Base-by-base conservation (phyloP, 192 early-diverging fungal genomes). In the Jimgerdemannia flammicorona region DNA sequence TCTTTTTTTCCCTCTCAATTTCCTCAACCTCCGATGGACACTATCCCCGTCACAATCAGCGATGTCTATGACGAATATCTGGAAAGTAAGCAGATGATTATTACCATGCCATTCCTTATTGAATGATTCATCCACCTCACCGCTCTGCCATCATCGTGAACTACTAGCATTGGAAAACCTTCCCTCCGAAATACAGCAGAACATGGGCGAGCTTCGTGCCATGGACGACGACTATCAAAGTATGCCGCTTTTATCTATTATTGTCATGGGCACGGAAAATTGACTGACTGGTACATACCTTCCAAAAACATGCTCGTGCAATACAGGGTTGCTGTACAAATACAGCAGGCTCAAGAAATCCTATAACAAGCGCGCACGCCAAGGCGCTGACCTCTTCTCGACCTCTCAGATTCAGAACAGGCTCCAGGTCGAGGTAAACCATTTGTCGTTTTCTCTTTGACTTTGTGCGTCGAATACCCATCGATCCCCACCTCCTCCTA, bases 41-140 rank as follows among this genome's bases (percentile, higher is more conserved):
- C 42, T 43, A 81, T 81, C 74, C 76, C 69, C 65, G 40, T 74
- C 29, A 78, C 81, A 40, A 71, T 82, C 3, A 84, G 80, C 69
- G 86, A 87, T 72, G 79, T 87, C 40, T 78, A 85, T 70, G 86
- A 87, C 59, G 86, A 87, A 64, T 87, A 87, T 69, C 78, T 87
- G 70, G 86, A 87, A 74, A 87, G 86, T 87, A 87, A 72, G 81
- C 64, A 17, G 10, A 43, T 10, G 6, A 59, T 69, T 67, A 44
- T 4, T 69, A 3, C 2, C 4, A 40, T 9, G 3, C n/a, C 3
- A 43, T 18, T 14, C 6, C 6, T 29, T 29, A 29, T 29, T 29
- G 29, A 29, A 29, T 29, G 29, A 29, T 29, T 29, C 29, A 29
- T 29, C 29, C 29, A 29, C 29, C 29, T 29, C 29, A 29, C 29